These are phyloP conservation scores for Suillus paluster DNA, from an alignment of 768 basidiomycete species.

Conservation along the genomic window DNA sequence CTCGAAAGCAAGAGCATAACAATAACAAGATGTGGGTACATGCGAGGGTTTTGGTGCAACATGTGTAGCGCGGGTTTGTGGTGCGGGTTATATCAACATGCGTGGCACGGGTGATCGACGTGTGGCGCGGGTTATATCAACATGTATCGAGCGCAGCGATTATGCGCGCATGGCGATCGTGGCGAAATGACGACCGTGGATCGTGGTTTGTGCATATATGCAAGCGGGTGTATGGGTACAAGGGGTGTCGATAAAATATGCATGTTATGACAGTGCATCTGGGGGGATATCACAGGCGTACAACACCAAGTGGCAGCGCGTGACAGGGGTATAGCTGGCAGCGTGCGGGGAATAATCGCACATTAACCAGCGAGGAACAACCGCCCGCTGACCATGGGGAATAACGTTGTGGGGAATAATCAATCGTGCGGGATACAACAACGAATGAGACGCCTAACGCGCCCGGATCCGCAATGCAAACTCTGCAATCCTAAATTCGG, in stretches of 20 bases:
- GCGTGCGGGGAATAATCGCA: too few species aligned
- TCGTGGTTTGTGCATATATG: background rate
- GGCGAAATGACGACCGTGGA: background rate
- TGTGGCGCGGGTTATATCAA: background rate
- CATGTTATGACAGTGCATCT: background rate
- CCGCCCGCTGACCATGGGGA: too few species aligned
- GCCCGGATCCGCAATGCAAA: too few species aligned
- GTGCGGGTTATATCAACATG: too few species aligned
- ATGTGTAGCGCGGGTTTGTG: background rate
- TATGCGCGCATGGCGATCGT: background rate
- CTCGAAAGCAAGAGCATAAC: too few species aligned
- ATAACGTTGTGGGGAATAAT: background rate
- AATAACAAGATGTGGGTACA: background rate
- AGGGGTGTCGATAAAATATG: background rate
- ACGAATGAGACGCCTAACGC: background rate
- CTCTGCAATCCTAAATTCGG: slow-evolving; percentile 2
- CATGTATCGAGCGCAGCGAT: background rate
- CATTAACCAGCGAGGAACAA: too few species aligned
- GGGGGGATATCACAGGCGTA: background rate
- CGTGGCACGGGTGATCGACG: too few species aligned
- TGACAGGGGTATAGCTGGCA: too few species aligned
- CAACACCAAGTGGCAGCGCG: background rate
- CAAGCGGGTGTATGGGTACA: background rate
- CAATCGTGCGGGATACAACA: background rate
- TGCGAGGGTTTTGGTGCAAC: background rate